Percentiles rank a stretch among this genome's conserved stretches.
Evolutionary conservation across 805 yeast genomes (phyloP).

Genomic region (Candida coleopterorum): DNA sequence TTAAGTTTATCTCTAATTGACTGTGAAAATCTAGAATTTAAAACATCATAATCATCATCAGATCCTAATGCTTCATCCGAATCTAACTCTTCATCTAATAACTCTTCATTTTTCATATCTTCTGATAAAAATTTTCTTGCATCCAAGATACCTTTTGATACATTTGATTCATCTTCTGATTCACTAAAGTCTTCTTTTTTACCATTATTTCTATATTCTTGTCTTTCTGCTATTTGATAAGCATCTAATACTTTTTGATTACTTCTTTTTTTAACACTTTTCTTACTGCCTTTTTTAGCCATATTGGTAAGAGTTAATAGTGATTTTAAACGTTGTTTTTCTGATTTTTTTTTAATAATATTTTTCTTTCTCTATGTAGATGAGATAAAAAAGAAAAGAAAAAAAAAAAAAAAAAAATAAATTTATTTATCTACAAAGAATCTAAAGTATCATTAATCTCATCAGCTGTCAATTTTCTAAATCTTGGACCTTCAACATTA

Average conservation of each 20-base stretch:
- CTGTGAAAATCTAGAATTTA: slow-evolving; percentile 65
- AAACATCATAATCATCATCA: slow-evolving; percentile 61
- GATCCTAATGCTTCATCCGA: slow-evolving; percentile 90
- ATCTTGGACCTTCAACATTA: slow-evolving; percentile 81
- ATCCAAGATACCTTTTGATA: slow-evolving; percentile 37
- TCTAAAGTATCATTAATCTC: slow-evolving; percentile 96
- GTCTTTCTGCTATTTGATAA: slow-evolving; percentile 41
- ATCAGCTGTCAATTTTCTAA: slow-evolving; percentile 75
- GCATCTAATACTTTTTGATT: slow-evolving; percentile 38
- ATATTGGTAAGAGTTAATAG: not conserved
- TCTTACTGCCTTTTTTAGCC: slow-evolving; percentile 2
- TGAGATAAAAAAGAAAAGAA: slow-evolving; percentile 1
- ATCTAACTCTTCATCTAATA: slow-evolving; percentile 65
- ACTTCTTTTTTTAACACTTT: slow-evolving; percentile 28
- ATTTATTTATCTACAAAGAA: slow-evolving; percentile 43
- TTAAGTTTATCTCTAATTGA: slow-evolving; percentile 55
- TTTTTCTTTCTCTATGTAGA: slow-evolving; percentile 2
- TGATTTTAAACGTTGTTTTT: too few relatives aligned
- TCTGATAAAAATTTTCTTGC: slow-evolving; percentile 32
- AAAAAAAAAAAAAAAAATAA: not conserved
- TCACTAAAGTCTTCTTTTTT: slow-evolving; percentile 15
- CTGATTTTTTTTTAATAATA: too few relatives aligned
- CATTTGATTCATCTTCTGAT: slow-evolving; percentile 18
- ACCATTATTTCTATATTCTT: slow-evolving; percentile 21
- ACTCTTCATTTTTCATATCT: slow-evolving; percentile 18